Base-by-base conservation (phyloP, 2,329 filamentous ascomycete genomes). In the Emydomyces testavorans region DNA sequence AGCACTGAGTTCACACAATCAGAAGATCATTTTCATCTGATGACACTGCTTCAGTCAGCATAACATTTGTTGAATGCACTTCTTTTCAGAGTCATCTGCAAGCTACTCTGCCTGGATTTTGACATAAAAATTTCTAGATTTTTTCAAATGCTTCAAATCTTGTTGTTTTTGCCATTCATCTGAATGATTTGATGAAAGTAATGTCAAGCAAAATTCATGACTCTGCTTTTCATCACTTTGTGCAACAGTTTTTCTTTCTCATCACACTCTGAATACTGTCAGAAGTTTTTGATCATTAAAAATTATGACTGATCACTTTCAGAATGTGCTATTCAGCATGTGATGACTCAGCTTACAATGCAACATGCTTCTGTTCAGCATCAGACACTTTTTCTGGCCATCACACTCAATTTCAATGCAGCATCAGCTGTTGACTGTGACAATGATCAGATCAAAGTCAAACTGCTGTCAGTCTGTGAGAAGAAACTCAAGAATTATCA, bases 381-480 rank as follows among this genome's bases (percentile, higher is more conserved):
- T 56, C 8, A 74, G 57, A 18, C 61, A 62, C 57, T 73, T 63
- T 23, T 36, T 61, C 13, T 51, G n/a, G 35, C 61, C 41, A 41
- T 49, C 29, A 6, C 21, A 18, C 35, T 51, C 46, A 7, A 51
- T 46, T 23, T 51, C 39, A 16, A 51, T 46, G 20, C 28, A 51
- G 6, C 32, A 37, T 38, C 13, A 16, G 10, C 21, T 31, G 4
- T 59, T 29, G 2, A 24, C 4, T 51, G 18, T 47, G 29, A 44
- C 20, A 8, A 74, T 68, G 2, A 64, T 72, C 6, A 63, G 64
- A 53, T 75, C 65, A 45, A 72, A 72, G 16, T 69, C 66, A 49
- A 73, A 62, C 29, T 65, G 53, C 46, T 64, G 58, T 23, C 65
- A 53, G 49, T 60, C 62, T 57, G 73, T 69, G 56, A 51, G 68